Conservation (phyloP, 176 grass and related monocot species). For the Oryza brachyantha region DNA sequence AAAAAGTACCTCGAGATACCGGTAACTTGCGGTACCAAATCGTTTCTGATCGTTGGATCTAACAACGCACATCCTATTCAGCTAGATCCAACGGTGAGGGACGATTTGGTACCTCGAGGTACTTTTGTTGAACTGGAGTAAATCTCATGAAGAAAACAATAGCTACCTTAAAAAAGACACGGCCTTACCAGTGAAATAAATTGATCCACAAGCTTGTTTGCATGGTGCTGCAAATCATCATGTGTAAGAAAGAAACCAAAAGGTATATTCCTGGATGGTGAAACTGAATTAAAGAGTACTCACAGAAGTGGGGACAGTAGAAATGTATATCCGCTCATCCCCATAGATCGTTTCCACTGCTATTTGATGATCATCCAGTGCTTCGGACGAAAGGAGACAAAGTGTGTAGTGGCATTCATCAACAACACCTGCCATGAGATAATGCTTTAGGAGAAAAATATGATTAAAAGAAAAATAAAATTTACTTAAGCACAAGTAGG, state of each 20-base stretch:
- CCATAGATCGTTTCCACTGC: constrained; percentile 28
- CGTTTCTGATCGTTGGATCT: no score
- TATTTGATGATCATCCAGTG: constrained; percentile 40
- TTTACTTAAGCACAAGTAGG: neutral
- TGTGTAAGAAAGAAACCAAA: constrained; percentile 12
- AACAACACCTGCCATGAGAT: constrained; percentile 31
- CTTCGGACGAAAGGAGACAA: constrained; percentile 34
- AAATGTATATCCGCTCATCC: constrained; percentile 28
- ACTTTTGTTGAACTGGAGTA: no score
- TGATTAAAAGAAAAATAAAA: constrained; percentile 16
- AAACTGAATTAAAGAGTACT: constrained; percentile 21
- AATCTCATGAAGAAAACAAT: neutral
- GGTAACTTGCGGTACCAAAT: no score
- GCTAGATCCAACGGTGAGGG: no score
- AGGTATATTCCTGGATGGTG: neutral
- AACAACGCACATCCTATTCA: no score
- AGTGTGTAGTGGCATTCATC: constrained; percentile 52
- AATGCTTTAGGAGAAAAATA: constrained; percentile 14
- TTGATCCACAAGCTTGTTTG: constrained; percentile 53
- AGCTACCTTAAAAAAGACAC: neutral
- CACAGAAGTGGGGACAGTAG: constrained; percentile 43
- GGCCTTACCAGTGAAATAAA: constrained; percentile 50
- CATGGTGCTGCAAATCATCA: constrained; percentile 47
- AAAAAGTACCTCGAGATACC: no score
- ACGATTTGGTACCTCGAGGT: no score